phyloP scores from a whole-genome alignment of 306 rosid genomes.

The Prosopis cineraria region DNA sequence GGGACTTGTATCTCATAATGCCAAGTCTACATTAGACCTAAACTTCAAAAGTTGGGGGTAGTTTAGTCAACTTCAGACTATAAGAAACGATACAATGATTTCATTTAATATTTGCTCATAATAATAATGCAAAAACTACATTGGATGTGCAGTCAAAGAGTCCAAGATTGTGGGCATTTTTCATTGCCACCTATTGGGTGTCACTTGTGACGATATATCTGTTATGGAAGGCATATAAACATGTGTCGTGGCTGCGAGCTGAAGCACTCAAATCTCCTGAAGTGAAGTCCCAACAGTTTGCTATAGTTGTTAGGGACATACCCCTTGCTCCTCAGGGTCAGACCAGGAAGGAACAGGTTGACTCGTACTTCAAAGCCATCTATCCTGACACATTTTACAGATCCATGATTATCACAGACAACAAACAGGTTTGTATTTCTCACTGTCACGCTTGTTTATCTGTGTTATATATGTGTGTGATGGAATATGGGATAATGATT shows the following conservation, averaged over 20 bases:
- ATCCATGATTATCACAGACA: conserved; percentile 80
- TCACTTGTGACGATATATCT: conserved; percentile 66
- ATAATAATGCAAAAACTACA: conserved; percentile 2
- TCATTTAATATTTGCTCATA: background rate
- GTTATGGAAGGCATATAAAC: conserved; percentile 92
- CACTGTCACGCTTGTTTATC: background rate
- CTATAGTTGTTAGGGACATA: conserved; percentile 85
- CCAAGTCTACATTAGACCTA: too few species aligned
- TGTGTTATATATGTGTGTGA: background rate
- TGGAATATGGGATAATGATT: too few species aligned
- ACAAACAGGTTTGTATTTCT: conserved; percentile 55
- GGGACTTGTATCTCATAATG: too few species aligned
- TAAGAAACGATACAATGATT: background rate
- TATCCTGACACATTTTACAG: conserved; percentile 80
- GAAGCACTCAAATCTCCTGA: conserved; percentile 66
- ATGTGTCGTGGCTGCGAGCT: conserved; percentile 59
- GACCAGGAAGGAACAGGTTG: conserved; percentile 78
- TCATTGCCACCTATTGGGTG: conserved; percentile 72
- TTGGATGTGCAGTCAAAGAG: conserved; percentile 51
- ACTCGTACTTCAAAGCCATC: conserved; percentile 62
- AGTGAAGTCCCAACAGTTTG: conserved; percentile 71
- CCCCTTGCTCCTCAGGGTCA: conserved; percentile 61
- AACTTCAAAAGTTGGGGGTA: background rate
- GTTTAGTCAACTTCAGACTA: background rate
- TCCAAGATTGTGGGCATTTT: conserved; percentile 78